Conservation (phyloP, 805 yeast species). For the Zygosaccharomyces bailii region DNA sequence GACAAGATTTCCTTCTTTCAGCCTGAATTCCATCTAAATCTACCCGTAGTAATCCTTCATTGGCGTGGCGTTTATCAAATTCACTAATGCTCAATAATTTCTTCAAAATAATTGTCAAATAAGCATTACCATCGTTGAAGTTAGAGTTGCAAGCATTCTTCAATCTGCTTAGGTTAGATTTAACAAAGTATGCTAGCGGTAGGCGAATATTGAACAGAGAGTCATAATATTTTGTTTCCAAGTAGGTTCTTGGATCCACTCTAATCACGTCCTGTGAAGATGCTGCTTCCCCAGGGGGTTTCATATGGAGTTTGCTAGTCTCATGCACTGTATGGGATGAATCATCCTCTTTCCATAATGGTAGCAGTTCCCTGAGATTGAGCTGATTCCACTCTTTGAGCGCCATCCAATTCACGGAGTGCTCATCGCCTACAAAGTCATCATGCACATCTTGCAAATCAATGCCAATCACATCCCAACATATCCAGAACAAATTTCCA, state of each 20-base stretch:
- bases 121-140: slow-evolving; percentile 18
- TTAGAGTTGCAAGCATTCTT: slow-evolving; percentile 39
- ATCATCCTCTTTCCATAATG: slow-evolving; percentile 15
- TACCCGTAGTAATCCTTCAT: slow-evolving; percentile 19
- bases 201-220: slow-evolving; percentile 36
- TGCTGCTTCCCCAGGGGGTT: slow-evolving; percentile 8
- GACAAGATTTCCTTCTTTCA: slow-evolving; percentile 22
- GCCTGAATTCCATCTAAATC: slow-evolving; percentile 25
- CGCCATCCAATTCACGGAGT: slow-evolving; percentile 2
- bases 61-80: slow-evolving; percentile 43
- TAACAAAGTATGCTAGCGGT: slow-evolving; percentile 42
- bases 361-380: slow-evolving; percentile 13
- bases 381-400: slow-evolving; percentile 11
- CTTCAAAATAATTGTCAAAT: slow-evolving; percentile 30
- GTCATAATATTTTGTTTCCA: slow-evolving; percentile 37
- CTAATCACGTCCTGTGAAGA: background rate
- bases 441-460: slow-evolving; percentile 8
- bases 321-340: background rate
- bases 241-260: slow-evolving; percentile 25
- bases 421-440: slow-evolving; percentile 4
- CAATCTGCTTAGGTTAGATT: slow-evolving; percentile 49
- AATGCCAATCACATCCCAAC: slow-evolving; percentile 14
- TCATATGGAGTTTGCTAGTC: slow-evolving; percentile 11
- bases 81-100: slow-evolving; percentile 37
- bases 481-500: slow-evolving; percentile 20